These are phyloP conservation scores for Quercus agrifolia DNA, from an alignment of 306 rosid genomes.

Conservation along the genomic window DNA sequence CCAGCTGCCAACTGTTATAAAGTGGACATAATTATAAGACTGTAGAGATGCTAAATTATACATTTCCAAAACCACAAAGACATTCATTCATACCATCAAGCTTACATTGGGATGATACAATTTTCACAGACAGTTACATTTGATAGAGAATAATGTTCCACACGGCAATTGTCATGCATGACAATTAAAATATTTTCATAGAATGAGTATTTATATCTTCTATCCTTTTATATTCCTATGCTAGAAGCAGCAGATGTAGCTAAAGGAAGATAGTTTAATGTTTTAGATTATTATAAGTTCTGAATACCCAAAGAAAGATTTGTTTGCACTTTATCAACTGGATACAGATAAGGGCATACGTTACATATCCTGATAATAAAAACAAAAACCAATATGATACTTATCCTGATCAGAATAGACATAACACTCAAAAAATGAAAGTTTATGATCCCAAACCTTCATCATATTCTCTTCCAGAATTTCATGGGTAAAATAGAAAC, in stretches of 20 bases:
- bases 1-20: constrained; percentile 60
- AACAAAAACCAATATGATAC: neutral
- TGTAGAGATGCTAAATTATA: constrained; percentile 14
- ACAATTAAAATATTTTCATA: neutral
- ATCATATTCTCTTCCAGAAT: constrained; percentile 93
- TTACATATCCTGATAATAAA: neutral
- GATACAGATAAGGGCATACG: neutral
- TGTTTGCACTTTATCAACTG: neutral
- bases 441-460: constrained; percentile 60
- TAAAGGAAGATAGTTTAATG: neutral
- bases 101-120: neutral
- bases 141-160: neutral
- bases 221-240: neutral
- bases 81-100: constrained; percentile 12
- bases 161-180: neutral
- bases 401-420: neutral
- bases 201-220: neutral
- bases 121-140: neutral
- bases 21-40: constrained; percentile 18
- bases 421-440: constrained; percentile 10
- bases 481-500: constrained; percentile 88
- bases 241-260: neutral
- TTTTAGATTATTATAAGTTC: neutral
- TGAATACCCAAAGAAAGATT: neutral
- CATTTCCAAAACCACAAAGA: constrained; percentile 10